phyloP scores from a whole-genome alignment of 2,329 filamentous ascomycete species.

The Fusarium kyushuense region DNA sequence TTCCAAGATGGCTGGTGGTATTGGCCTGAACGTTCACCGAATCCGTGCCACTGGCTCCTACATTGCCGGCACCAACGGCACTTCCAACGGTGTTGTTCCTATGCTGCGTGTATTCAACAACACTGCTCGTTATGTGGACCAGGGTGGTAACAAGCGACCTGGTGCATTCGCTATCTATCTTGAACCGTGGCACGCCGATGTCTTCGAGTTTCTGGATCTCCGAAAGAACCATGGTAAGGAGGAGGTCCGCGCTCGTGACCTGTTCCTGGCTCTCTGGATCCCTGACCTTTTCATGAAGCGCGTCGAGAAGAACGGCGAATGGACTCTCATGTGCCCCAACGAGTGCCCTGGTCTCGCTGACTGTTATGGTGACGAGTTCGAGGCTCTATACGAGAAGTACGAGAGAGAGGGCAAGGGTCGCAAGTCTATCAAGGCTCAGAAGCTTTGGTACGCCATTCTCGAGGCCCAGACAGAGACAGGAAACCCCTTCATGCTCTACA shows the following conservation, averaged over 20 bases:
- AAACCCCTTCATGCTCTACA: slow-evolving; percentile 99
- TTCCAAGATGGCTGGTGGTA: slow-evolving; percentile 98
- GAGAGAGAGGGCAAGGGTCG: slow-evolving; percentile 89
- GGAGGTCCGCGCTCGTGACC: slow-evolving; percentile 93
- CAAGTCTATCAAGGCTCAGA: slow-evolving; percentile 94
- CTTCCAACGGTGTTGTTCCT: slow-evolving; percentile 95
- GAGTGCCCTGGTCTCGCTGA: slow-evolving; percentile 96
- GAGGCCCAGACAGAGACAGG: slow-evolving; percentile 99
- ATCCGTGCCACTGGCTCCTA: slow-evolving; percentile 98
- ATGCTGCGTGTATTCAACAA: slow-evolving; percentile 99
- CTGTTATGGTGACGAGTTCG: slow-evolving; percentile 97
- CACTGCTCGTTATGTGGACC: slow-evolving; percentile 97
- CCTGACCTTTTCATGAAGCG: slow-evolving; percentile 99
- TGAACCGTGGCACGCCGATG: slow-evolving; percentile 98
- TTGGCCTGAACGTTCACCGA: slow-evolving; percentile 94
- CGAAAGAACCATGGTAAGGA: slow-evolving; percentile 99
- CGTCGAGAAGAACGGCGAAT: slow-evolving; percentile 94
- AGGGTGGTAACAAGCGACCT: slow-evolving; percentile 98
- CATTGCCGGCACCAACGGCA: slow-evolving; percentile 97
- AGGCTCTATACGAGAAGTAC: slow-evolving; percentile 93
- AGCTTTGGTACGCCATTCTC: slow-evolving; percentile 98
- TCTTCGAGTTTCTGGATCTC: slow-evolving; percentile 96
- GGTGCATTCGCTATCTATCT: slow-evolving; percentile 99
- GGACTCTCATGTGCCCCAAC: slow-evolving; percentile 98
- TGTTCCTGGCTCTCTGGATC: slow-evolving; percentile 98